These are phyloP conservation scores for Cadophora gregata DNA, from an alignment of 2,329 filamentous ascomycete species.

Conservation along the genomic window DNA sequence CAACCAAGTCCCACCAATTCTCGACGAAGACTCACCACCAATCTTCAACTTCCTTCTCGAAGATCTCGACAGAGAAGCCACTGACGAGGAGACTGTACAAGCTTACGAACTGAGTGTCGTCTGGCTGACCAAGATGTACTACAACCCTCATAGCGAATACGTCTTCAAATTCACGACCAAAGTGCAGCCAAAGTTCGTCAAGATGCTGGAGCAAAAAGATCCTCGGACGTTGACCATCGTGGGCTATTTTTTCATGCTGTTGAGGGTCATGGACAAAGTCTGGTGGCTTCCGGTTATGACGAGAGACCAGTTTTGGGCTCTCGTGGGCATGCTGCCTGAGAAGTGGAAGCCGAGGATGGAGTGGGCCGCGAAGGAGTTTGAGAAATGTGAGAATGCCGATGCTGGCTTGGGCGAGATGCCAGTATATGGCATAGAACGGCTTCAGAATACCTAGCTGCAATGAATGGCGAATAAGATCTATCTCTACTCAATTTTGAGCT, in stretches of 20 bases:
- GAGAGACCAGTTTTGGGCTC: conserved; percentile 64
- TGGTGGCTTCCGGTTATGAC: conserved; percentile 75
- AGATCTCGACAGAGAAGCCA: conserved; percentile 34
- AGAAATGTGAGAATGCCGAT: conserved; percentile 9
- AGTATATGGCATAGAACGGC: neutral
- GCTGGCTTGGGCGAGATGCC: neutral
- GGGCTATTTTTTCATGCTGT: conserved; percentile 69
- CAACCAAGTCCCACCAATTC: conserved; percentile 1
- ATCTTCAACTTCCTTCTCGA: conserved; percentile 45
- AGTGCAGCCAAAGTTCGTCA: conserved; percentile 63
- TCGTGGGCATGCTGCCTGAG: conserved; percentile 33
- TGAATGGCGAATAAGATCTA: neutral
- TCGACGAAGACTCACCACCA: conserved; percentile 10
- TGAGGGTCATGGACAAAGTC: conserved; percentile 64
- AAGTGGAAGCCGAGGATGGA: conserved; percentile 34
- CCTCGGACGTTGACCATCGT: conserved; percentile 68
- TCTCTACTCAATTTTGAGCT: too few species aligned
- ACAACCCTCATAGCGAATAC: conserved; percentile 60
- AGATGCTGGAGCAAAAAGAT: conserved; percentile 60
- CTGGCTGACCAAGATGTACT: conserved; percentile 67
- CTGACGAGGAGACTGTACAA: conserved; percentile 49
- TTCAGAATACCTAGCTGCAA: neutral
- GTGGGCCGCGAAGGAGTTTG: conserved; percentile 30
- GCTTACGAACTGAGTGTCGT: conserved; percentile 66
- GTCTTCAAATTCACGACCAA: conserved; percentile 67